Evolutionary conservation across 2,329 filamentous ascomycete species (phyloP), one percentile per base, ranked within the genome.

Genomic region (Fusarium compactum): DNA sequence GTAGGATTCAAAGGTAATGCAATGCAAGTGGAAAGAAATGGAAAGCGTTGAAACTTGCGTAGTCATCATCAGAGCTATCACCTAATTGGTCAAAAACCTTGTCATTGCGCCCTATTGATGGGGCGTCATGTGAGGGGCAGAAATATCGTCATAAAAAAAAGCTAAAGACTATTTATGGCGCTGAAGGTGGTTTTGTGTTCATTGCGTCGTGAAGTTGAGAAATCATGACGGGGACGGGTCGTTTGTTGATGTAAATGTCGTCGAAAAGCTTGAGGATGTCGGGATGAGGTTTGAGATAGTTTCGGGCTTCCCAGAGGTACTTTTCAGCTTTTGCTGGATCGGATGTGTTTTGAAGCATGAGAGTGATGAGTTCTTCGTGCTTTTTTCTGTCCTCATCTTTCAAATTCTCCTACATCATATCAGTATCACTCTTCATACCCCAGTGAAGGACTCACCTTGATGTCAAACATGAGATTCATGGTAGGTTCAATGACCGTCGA

Each of bases 51-150:
- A 54, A 20, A 32, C 18, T 59, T 65, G 12, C 45, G 50, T 46
- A 55, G 61, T 46, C 43, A 38, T 60, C 48, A 65, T 38, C 9
- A 38, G 34, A 38, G 5, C 9, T n/a, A 18, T 38, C 34, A 38
- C 34, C 9, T 38, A 38, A 38, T 38, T 38, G 34, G 34, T 38
- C 34, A 46, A 41, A 41, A 60, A 62, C 58, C 56, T 70, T 72
- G 70, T 72, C 70, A 72, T 72, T 45, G 22, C 70, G 70, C 70
- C 70, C 70, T 72, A 71, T 67, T 72, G 56, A 68, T 72, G 70
- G 70, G 70, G 67, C 65, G 54, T 69, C 56, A 65, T 65, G 65
- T 65, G 69, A 47, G 63, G 62, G 56, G 46, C 30, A 54, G 30
- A 24, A 40, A 41, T 25, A 22, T 47, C 18, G 24, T 45, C 32